Conservation (phyloP, 805 yeast species). For the Metschnikowia corniflorae region DNA sequence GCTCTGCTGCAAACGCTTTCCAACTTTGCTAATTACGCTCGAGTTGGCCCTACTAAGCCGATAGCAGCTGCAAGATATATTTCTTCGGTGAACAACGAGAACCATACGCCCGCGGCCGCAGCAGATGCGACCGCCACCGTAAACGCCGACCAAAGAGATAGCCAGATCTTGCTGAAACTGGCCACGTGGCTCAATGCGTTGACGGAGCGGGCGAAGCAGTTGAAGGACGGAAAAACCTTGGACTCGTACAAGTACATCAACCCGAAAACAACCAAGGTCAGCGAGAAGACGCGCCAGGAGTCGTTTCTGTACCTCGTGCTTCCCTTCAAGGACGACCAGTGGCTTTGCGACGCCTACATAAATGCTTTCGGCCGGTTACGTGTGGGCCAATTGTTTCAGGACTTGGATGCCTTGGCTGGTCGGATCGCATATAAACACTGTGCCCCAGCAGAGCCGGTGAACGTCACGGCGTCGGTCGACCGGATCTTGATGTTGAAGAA, state of each 20-base stretch:
- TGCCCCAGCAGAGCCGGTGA: constrained; percentile 92
- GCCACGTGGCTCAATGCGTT: constrained; percentile 90
- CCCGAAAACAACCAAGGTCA: constrained; percentile 66
- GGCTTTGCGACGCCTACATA: constrained; percentile 82
- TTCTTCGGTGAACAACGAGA: neutral
- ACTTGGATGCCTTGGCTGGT: constrained; percentile 90
- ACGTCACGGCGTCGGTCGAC: constrained; percentile 94
- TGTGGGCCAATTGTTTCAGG: constrained; percentile 92
- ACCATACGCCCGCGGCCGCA: constrained; percentile 49
- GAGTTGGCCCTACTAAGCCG: too few species aligned
- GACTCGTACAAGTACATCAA: constrained; percentile 69
- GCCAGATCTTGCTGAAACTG: constrained; percentile 38
- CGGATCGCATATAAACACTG: constrained; percentile 90
- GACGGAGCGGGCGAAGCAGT: constrained; percentile 64
- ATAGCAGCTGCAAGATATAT: neutral
- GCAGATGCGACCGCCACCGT: constrained; percentile 77
- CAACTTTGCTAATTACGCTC: too few species aligned
- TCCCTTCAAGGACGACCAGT: constrained; percentile 81
- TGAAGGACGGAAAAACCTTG: constrained; percentile 67
- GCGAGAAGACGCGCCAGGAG: constrained; percentile 72
- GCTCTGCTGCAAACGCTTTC: too few species aligned
- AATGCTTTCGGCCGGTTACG: constrained; percentile 89
- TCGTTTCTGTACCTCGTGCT: constrained; percentile 67
- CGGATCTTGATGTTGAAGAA: constrained; percentile 83
- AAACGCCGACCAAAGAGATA: constrained; percentile 56